Evolutionary conservation across 73 alveolate genomes (phyloP).

Genomic region (Uronychia binucleata): DNA sequence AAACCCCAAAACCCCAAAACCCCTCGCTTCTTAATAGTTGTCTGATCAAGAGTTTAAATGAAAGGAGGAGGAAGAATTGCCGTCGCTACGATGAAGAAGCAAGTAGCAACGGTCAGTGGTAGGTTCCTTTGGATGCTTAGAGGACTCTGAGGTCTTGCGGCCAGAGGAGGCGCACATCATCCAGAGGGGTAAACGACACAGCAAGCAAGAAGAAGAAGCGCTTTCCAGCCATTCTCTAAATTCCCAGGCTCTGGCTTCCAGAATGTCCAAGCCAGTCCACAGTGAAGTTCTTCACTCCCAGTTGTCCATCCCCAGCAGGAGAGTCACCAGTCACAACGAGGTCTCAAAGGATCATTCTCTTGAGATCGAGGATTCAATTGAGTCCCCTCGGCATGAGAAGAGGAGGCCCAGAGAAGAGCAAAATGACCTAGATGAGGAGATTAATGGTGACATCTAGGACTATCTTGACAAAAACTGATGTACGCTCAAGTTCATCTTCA

Average conservation of each 20-base stretch:
- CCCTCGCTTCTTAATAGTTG: neutral
- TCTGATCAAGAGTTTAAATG: neutral
- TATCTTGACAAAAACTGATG: neutral
- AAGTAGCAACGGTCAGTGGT: neutral
- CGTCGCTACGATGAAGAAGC: neutral
- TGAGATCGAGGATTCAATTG: too few species aligned
- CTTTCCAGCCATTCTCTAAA: neutral
- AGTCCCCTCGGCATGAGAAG: too few species aligned
- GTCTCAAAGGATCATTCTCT: neutral
- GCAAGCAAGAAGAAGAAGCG: too few species aligned
- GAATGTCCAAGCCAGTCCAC: neutral
- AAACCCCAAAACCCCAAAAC: neutral
- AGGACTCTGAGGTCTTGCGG: neutral
- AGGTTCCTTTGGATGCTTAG: neutral
- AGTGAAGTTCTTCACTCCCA: neutral
- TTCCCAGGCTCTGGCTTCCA: neutral
- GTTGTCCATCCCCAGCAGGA: neutral
- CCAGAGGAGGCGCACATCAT: neutral
- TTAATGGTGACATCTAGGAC: neutral
- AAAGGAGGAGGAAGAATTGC: neutral
- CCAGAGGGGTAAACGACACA: too few species aligned
- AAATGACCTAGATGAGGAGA: neutral
- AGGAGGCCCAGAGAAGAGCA: neutral
- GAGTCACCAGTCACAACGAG: neutral
- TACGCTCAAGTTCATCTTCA: neutral